Percentiles rank a stretch among this genome's conserved stretches.
These are phyloP conservation scores for Taxawa tesnikishii DNA, from an alignment of 2,329 filamentous ascomycete genomes.

Conservation along the genomic window DNA sequence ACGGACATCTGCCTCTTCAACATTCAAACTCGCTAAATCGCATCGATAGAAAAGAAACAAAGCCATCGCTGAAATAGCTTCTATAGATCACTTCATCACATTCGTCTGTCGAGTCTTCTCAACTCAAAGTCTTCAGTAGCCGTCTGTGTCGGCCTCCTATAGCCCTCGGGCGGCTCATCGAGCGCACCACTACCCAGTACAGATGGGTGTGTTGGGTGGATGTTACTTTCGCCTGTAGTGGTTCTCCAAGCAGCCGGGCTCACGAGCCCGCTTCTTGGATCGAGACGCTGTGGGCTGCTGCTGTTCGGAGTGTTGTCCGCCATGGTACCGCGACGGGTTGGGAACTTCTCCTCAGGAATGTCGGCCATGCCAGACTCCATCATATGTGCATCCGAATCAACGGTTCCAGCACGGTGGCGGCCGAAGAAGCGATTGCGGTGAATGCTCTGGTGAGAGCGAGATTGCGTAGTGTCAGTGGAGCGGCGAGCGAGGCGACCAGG, in stretches of 20 bases:
- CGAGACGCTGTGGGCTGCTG: slow-evolving; percentile 11
- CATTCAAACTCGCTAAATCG: background rate
- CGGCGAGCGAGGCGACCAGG: slow-evolving; percentile 16
- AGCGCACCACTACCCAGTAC: background rate
- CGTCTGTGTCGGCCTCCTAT: slow-evolving; percentile 3
- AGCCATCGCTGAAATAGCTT: too few species aligned
- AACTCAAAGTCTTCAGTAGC: slow-evolving; percentile 7
- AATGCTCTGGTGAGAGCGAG: slow-evolving; percentile 24
- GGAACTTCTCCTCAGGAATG: slow-evolving; percentile 25
- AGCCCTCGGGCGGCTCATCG: background rate
- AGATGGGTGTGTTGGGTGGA: slow-evolving; percentile 2
- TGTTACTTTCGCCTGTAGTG: slow-evolving; percentile 16
- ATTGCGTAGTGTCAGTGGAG: slow-evolving; percentile 13
- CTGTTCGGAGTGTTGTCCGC: slow-evolving; percentile 1
- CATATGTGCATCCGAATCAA: slow-evolving; percentile 15
- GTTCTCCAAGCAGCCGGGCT: slow-evolving; percentile 17
- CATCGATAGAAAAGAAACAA: background rate
- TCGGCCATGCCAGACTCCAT: slow-evolving; percentile 24
- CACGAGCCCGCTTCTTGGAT: slow-evolving; percentile 19
- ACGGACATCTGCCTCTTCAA: too few species aligned
- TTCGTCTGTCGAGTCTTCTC: slow-evolving; percentile 4
- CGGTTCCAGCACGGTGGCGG: slow-evolving; percentile 18
- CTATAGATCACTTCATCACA: background rate
- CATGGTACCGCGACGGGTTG: slow-evolving; percentile 2
- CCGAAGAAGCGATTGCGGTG: slow-evolving; percentile 53